phyloP scores from a whole-genome alignment of 2,329 filamentous ascomycete genomes.

The Orbilia ellipsospora region DNA sequence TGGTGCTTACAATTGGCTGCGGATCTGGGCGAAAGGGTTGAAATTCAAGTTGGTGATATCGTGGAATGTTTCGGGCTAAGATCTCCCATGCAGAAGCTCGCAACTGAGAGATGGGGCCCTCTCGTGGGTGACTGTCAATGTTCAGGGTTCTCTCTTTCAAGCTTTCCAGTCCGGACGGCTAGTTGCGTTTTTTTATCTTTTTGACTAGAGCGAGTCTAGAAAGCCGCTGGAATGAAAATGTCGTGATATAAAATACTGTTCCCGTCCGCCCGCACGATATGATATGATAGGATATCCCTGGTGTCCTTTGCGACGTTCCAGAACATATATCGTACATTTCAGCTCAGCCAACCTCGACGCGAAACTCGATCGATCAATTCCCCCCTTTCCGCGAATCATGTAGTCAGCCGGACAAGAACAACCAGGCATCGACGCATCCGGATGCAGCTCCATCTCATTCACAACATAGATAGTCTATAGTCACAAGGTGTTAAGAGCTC shows the following conservation, averaged over 20 bases:
- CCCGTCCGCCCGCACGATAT: constrained; percentile 12
- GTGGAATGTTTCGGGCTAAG: constrained; percentile 34
- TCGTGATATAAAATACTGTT: constrained; percentile 39
- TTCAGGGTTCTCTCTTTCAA: too few species aligned
- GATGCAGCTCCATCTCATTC: background rate
- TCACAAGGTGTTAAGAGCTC: background rate
- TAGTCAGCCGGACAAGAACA: constrained; percentile 13
- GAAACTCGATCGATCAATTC: background rate
- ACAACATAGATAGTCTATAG: background rate
- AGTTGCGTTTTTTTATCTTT: constrained; percentile 7
- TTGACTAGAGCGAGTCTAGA: background rate
- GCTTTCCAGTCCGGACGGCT: background rate
- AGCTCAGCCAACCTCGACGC: background rate
- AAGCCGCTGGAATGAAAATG: constrained; percentile 11
- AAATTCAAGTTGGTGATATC: constrained; percentile 17
- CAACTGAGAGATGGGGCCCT: background rate
- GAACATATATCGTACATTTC: constrained; percentile 15
- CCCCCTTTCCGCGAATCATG: background rate
- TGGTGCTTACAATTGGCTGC: constrained; percentile 40
- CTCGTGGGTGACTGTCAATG: too few species aligned
- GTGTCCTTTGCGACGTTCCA: constrained; percentile 17
- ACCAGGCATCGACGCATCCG: background rate
- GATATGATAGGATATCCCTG: constrained; percentile 5
- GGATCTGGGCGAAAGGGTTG: constrained; percentile 29
- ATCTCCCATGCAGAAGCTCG: constrained; percentile 15